phyloP scores from a whole-genome alignment of 2,329 filamentous ascomycete species.

The Fusarium sp. region DNA sequence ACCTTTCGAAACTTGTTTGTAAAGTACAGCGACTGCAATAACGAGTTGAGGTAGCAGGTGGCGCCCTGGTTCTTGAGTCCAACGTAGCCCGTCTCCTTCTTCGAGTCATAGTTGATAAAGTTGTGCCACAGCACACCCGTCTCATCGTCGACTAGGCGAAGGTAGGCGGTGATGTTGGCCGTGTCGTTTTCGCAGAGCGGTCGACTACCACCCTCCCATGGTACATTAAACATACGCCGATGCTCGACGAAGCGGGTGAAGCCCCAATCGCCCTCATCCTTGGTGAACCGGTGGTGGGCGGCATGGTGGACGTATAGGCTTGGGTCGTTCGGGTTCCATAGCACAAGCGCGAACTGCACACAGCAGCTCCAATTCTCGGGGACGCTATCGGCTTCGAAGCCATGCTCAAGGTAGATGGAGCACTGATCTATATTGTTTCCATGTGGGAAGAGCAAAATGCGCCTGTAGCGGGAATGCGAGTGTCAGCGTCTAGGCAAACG shows the following conservation, averaged over 20 bases:
- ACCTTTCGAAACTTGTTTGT: conserved; percentile 95
- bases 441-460: conserved; percentile 93
- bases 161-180: conserved; percentile 85
- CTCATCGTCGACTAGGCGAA: conserved; percentile 85
- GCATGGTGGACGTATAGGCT: conserved; percentile 82
- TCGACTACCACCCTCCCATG: conserved; percentile 76
- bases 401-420: conserved; percentile 97
- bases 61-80: conserved; percentile 97
- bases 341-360: conserved; percentile 91
- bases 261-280: conserved; percentile 97
- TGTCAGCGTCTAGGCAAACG: conserved; percentile 29
- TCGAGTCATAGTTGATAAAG: conserved; percentile 97
- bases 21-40: conserved; percentile 86
- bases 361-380: conserved; percentile 97
- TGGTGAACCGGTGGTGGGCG: conserved; percentile 96
- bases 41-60: conserved; percentile 87
- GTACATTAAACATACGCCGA: conserved; percentile 82
- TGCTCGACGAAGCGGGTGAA: conserved; percentile 97
- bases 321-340: conserved; percentile 96
- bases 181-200: conserved; percentile 82
- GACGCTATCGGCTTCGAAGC: conserved; percentile 78
- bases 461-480: conserved; percentile 64
- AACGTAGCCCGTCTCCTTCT: conserved; percentile 97
- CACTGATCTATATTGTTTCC: conserved; percentile 95
- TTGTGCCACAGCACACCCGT: conserved; percentile 93